Conservation (phyloP, 169 alveolate genomes). For the Sarcocystis neurona region DNA sequence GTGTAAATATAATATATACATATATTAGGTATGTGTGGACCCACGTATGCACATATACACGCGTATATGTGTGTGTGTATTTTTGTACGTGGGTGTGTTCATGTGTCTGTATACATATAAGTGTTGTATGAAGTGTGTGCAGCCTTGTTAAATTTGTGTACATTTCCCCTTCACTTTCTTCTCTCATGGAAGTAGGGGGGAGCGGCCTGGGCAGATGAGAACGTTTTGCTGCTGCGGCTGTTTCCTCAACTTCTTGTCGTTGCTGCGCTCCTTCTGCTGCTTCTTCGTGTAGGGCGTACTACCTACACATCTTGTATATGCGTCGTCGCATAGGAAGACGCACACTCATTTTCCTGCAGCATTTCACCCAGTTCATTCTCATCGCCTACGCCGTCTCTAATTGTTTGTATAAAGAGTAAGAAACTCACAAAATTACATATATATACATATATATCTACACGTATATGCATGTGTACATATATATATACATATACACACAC, state of each 20-base stretch:
- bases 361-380: slow-evolving; percentile 41
- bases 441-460: background rate
- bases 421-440: background rate
- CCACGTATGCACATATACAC: no score
- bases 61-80: no score
- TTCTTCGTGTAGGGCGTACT: slow-evolving; percentile 43
- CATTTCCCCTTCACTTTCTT: no score
- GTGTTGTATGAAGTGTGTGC: no score
- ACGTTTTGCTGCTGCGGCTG: no score
- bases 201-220: no score
- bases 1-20: no score
- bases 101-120: no score
- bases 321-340: background rate
- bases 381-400: slow-evolving; percentile 57
- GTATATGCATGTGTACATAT: background rate
- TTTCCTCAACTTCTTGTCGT: background rate
- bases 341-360: slow-evolving; percentile 53
- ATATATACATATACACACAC: background rate
- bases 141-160: no score
- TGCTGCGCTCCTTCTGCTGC: background rate
- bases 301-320: slow-evolving; percentile 45
- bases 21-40: no score
- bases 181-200: no score
- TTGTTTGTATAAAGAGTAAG: slow-evolving; percentile 57
- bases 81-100: no score